phyloP scores from a whole-genome alignment of 2,329 filamentous ascomycete species.

The Madurella mycetomatis region DNA sequence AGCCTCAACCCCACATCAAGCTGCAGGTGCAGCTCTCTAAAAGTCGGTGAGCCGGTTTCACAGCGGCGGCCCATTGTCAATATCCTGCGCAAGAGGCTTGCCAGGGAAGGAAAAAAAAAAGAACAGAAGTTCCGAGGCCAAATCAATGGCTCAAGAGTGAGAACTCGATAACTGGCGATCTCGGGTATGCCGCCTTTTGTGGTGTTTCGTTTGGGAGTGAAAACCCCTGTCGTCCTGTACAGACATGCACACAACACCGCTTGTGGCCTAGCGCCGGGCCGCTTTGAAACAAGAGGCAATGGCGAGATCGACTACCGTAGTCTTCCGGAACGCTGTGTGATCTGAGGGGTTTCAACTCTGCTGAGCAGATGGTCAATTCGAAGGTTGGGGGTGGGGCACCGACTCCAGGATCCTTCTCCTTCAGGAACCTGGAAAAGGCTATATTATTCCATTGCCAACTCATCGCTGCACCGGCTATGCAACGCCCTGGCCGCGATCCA shows the following conservation, averaged over 20 bases:
- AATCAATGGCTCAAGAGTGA: too few relatives aligned
- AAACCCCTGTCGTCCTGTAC: background rate
- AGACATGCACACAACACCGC: background rate
- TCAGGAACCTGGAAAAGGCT: background rate
- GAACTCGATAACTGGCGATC: too few relatives aligned
- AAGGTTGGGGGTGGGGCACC: background rate
- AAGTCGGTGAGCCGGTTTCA: background rate
- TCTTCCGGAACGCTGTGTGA: too few relatives aligned
- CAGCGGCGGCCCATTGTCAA: too few relatives aligned
- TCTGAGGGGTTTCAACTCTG: too few relatives aligned
- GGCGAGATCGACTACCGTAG: background rate
- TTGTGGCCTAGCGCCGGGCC: background rate
- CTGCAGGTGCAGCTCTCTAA: background rate
- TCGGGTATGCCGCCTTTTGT: too few relatives aligned
- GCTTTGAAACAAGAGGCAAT: background rate
- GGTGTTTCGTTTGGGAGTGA: too few relatives aligned
- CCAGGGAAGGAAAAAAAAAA: too few relatives aligned
- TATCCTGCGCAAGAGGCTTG: too few relatives aligned
- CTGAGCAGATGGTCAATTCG: too few relatives aligned
- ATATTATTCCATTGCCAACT: slow-evolving; percentile 1
- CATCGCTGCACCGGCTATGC: slow-evolving; percentile 7
- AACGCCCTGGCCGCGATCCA: background rate
- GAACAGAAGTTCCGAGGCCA: too few relatives aligned
- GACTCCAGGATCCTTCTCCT: background rate
- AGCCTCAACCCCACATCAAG: background rate